Evolutionary conservation across 495 filamentous ascomycete species (phyloP).

Genomic region (Parachaetomium inaequale): DNA sequence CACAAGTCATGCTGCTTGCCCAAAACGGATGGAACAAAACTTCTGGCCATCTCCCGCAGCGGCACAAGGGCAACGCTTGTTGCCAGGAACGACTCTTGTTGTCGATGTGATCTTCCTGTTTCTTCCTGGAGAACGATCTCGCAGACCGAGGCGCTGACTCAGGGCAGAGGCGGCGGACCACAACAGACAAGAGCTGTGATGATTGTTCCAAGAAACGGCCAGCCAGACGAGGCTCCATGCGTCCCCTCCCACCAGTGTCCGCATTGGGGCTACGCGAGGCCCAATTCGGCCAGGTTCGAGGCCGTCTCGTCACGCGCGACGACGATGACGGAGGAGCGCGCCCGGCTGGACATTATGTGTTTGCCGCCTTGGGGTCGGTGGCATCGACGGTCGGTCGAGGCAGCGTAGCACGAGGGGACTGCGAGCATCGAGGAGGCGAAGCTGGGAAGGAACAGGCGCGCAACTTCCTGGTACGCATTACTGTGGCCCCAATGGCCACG

Average conservation of each 20-base stretch:
- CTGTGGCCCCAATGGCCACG: background rate
- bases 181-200: background rate
- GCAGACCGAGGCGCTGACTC: background rate
- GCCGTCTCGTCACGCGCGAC: background rate
- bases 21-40: constrained; percentile 22
- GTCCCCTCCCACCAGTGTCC: background rate
- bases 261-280: background rate
- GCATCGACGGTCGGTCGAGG: background rate
- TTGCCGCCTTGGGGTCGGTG: constrained; percentile 16
- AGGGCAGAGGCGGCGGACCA: background rate
- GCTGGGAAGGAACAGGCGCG: background rate
- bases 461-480: constrained; percentile 11
- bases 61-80: constrained; percentile 2
- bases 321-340: background rate
- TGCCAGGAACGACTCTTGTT: background rate
- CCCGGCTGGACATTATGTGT: background rate
- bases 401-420: background rate
- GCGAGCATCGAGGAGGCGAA: constrained; percentile 8
- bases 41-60: background rate
- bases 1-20: constrained; percentile 31
- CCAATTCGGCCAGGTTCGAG: background rate
- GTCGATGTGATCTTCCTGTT: constrained; percentile 4
- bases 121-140: background rate
- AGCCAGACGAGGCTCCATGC: too few relatives aligned
- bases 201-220: background rate